Evolutionary conservation across 2,329 filamentous ascomycete genomes (phyloP), one percentile per base, ranked within the genome.

Genomic region (Trichoderma sp.): DNA sequence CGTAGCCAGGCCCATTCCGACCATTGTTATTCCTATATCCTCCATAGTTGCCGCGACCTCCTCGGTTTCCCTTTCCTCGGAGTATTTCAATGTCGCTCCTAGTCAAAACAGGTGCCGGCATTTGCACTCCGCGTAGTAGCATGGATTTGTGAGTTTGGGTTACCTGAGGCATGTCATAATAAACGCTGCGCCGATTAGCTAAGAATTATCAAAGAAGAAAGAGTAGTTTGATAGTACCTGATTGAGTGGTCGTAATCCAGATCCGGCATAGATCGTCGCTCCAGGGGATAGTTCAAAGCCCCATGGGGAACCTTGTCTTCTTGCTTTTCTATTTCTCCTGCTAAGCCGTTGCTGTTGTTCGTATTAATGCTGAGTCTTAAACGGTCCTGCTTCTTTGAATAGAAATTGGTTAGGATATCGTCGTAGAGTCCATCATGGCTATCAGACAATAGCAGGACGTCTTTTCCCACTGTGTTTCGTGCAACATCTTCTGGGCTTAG

Each of bases 191-290:
- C 29, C 35, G 14, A 73, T 82, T 77, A 83, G 80, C 69, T 49
- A 10, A 43, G 10, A n/a, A 61, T 5, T 52, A n/a, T n/a, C 29
- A 53, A 14, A 35, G 33, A 43, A 35, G 5, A 35, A 35, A 35
- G 33, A 35, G 8, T 21, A 24, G 14, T 67, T 14, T 14, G 16
- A 37, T 24, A 37, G 80, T 85, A 94, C 91, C 88, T 94, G 73
- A 98, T 88, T 35, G 93, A 96, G 70, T 91, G 89, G 80, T 99
- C 93, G 73, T 94, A 92, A 67, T 97, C 93, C 11, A 97, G 81
- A 74, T 90, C 85, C 2, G 92, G 91, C 85, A 96, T 89, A 4
- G 85, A 86, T 47, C 89, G 88, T 52, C 88, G 86, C 69, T 91
- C 87, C 33, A 97, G 84, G 0, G 94, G 92, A 74, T 94, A 97